Base-by-base conservation (phyloP, 352 stramenopile species). In the Aphanomyces astaci region DNA sequence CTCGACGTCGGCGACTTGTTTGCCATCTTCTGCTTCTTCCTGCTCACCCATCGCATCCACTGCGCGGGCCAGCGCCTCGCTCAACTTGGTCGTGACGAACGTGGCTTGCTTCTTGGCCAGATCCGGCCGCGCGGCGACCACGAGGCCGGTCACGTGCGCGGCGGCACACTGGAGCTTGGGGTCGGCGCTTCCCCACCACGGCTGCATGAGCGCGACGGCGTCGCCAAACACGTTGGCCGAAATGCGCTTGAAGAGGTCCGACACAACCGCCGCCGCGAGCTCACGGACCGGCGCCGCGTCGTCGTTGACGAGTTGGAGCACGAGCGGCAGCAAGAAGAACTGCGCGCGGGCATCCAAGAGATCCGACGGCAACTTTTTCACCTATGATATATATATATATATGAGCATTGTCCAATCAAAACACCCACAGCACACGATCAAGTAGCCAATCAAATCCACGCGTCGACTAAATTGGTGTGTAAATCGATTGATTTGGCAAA, bases 251-350 rank as follows among this genome's bases (percentile, higher is more conserved):
- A 98, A 72, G 2, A 98, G 80, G 27, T 81, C 84, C 46, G 72
- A 83, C 39, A 99, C 89, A 43, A 80, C 84, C 36, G 88, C 77
- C 4, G 82, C 75, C 7, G 96, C 82, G 3, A 92, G 77, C 49
- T 91, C 75, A 53, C 94, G 89, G 70, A 95, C 98, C 60, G 79
- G 80, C 1, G 85, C 82, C 2, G 90, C 87, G 32, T 98, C 91
- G 65, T 99, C 96, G 72, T 99, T 99, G 0, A 93, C 90, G 28
- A 99, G 71, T 55, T 97, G 95, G 33, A 98, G 76, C 54, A 98
- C 94, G n/a, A 98, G 78, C 36, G 95, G 95, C 54, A 99, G 73
- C 63, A 98, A 90, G 70, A 98, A 96, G 65, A 98, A 87, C 72
- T 98, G 92, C 4, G 85, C 84, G 54, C 96, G 81, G 40, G 85